Base-by-base conservation (phyloP, 1,284 basidiomycete species). In the Phlebopus sp. region DNA sequence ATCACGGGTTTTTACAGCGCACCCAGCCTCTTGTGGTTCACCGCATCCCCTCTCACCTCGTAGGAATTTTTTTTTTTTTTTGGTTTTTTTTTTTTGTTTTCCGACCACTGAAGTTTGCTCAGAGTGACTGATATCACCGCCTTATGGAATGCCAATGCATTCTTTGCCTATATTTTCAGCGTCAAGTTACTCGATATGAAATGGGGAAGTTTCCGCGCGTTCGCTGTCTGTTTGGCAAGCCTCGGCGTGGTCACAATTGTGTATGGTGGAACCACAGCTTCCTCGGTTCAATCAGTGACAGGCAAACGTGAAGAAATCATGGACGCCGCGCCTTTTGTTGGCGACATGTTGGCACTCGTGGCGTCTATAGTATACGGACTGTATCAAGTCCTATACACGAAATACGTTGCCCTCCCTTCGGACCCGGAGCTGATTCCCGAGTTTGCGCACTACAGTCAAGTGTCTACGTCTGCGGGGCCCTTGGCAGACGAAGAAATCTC, bases 341-440 rank as follows among this genome's bases (percentile, higher is more conserved):
- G 90, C 18, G 82, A 90, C 59, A 56, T 85, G 15, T 60, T 93
- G 47, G 87, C 86, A 1, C 74, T 92, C 21, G 53, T 79, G 14
- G 88, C 86, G 0, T 86, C 87, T 7, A 56, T 92, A 42, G 66
- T 70, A 2, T 84, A 81, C 53, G 80, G 74, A 18, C 60, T 87
- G 5, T 92, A 92, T 58, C 86, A 80, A 71, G 89, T 92, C 36
- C 65, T 88, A 45, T 92, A 93, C 78, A 92, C 92, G 71, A 80
- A 76, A 58, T 81, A 88, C 56, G 81, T 79, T 14, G 80, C 86
- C 2, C 70, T 89, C 7, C 78, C 84, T 2, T 75, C 74, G 17
- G 79, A 82, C 53, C 75, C 77, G 3, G 79, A 82, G 49, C 60
- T 69, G 21, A 66, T 69, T 14, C 55, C 68, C 9, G 74, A 75